Evolutionary conservation across 306 rosid genomes (phyloP).

Genomic region (Fagus sylvatica): DNA sequence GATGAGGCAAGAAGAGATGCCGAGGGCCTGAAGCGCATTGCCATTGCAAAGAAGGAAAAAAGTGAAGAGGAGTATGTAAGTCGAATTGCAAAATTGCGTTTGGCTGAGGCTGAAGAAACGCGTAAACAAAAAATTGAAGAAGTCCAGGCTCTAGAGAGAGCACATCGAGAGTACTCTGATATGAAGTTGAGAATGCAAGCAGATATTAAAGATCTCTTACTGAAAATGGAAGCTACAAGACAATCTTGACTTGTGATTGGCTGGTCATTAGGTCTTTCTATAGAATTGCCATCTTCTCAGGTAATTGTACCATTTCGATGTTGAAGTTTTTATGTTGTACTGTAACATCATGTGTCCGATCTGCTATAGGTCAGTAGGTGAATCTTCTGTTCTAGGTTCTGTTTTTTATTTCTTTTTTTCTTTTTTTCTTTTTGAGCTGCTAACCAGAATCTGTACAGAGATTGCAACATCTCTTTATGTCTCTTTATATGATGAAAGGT

Average conservation of each 20-base stretch:
- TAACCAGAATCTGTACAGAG: slow-evolving; percentile 70
- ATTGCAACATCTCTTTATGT: slow-evolving; percentile 46
- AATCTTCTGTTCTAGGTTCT: slow-evolving; percentile 32
- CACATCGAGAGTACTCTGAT: slow-evolving; percentile 71
- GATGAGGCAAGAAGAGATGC: slow-evolving; percentile 96
- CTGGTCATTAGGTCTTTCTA: slow-evolving; percentile 19
- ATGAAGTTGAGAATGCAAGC: slow-evolving; percentile 93
- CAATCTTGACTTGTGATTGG: slow-evolving; percentile 64
- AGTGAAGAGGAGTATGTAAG: slow-evolving; percentile 72
- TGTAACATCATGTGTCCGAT: slow-evolving; percentile 33
- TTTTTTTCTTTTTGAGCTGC: slow-evolving; percentile 41
- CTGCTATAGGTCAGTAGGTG: slow-evolving; percentile 38
- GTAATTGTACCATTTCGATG: slow-evolving; percentile 29
- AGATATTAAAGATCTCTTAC: slow-evolving; percentile 78
- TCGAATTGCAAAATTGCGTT: slow-evolving; percentile 67
- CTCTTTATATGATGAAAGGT: slow-evolving; percentile 42
- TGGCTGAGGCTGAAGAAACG: slow-evolving; percentile 70
- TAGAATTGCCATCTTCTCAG: slow-evolving; percentile 33
- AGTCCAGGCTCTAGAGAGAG: slow-evolving; percentile 73
- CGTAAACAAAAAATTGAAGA: slow-evolving; percentile 80
- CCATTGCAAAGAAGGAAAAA: slow-evolving; percentile 82
- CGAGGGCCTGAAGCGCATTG: slow-evolving; percentile 83
- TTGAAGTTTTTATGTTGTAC: slow-evolving; percentile 41
- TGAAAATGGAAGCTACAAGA: slow-evolving; percentile 97
- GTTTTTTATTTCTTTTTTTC: slow-evolving; percentile 12